phyloP scores from a whole-genome alignment of 768 basidiomycete species.

The Mycena belliarum region DNA sequence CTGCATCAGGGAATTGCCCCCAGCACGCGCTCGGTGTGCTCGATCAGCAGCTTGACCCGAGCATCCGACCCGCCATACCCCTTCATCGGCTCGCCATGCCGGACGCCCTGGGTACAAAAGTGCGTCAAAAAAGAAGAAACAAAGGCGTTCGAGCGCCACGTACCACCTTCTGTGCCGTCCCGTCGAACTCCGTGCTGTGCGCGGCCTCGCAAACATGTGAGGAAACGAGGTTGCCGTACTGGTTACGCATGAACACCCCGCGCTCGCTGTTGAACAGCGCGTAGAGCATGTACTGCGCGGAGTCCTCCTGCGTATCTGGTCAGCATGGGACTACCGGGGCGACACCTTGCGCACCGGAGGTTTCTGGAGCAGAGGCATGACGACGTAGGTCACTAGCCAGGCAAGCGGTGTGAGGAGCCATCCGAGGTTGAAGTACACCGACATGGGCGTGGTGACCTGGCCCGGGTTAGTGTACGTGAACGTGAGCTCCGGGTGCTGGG shows the following conservation, averaged over 20 bases:
- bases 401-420: background rate
- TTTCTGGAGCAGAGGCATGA: background rate
- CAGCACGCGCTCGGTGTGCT: conserved; percentile 1
- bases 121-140: background rate
- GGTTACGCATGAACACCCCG: background rate
- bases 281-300: conserved; percentile 13
- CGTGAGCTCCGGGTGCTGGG: conserved; percentile 18
- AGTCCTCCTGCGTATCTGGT: background rate
- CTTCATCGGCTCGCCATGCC: conserved; percentile 8
- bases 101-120: background rate
- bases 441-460: conserved; percentile 10
- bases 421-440: background rate
- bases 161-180: background rate
- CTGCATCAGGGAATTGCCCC: too few relatives aligned
- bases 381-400: background rate
- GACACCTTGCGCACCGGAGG: background rate
- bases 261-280: conserved; percentile 1
- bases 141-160: background rate
- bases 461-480: conserved; percentile 29
- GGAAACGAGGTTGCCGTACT: background rate
- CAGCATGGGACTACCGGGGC: background rate
- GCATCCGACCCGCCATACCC: conserved; percentile 13
- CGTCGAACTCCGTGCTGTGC: background rate
- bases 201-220: background rate
- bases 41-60: background rate